Conservation (phyloP, 495 filamentous ascomycete species). For the Aspergillus indologenus region DNA sequence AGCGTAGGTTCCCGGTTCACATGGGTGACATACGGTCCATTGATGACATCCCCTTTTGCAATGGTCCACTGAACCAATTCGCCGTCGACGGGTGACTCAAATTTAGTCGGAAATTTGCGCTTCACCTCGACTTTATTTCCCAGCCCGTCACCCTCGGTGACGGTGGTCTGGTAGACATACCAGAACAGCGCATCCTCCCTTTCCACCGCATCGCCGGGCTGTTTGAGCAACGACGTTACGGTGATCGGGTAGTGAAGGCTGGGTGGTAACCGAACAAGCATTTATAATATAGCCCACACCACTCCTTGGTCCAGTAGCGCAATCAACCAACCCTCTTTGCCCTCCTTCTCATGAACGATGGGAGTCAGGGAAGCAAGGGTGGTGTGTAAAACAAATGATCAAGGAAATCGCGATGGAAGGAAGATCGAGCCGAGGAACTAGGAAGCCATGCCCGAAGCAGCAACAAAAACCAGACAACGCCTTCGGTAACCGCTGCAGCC, state of each 20-base stretch:
- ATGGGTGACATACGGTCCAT: constrained; percentile 33
- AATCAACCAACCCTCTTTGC: constrained; percentile 12
- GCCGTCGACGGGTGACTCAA: constrained; percentile 80
- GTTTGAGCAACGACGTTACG: constrained; percentile 79
- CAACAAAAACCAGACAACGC: not conserved
- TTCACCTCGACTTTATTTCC: constrained; percentile 65
- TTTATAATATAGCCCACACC: constrained; percentile 12
- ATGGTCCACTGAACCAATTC: constrained; percentile 73
- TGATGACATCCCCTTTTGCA: constrained; percentile 65
- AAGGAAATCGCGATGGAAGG: constrained; percentile 22
- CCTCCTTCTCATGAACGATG: constrained; percentile 9
- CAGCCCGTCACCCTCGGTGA: constrained; percentile 69
- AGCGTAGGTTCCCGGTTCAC: not conserved
- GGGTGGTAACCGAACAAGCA: constrained; percentile 51
- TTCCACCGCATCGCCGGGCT: constrained; percentile 67
- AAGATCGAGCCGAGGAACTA: constrained; percentile 23
- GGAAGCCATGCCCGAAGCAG: constrained; percentile 32
- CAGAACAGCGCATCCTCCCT: constrained; percentile 73
- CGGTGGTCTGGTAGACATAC: constrained; percentile 76
- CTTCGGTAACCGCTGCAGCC: not conserved
- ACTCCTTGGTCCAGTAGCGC: not conserved
- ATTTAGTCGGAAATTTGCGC: constrained; percentile 69
- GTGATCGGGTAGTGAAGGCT: constrained; percentile 91
- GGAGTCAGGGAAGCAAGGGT: not conserved
- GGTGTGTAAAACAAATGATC: constrained; percentile 3